Base-by-base conservation (phyloP, 352 stramenopile genomes). In the Phytophthora hibernalis region DNA sequence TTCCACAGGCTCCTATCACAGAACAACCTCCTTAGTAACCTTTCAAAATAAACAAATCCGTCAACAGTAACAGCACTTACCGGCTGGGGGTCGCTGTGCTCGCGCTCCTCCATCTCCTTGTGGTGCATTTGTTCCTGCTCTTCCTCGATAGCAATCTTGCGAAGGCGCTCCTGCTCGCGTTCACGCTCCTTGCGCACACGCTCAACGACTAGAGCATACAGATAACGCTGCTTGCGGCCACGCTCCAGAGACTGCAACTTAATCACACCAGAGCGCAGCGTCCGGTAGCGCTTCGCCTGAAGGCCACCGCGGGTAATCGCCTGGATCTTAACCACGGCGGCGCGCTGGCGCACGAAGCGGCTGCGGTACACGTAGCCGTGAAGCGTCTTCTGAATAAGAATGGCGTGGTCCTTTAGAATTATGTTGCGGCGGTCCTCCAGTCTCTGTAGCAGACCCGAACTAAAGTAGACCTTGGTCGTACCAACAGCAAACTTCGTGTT, bases 361-460 rank as follows among this genome's bases (percentile, higher is more conserved):
- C 81, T 82, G 65, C 85, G 82, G 37, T 85, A 55, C 15, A 87
- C 69, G 57, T 82, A 82, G 0, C 77, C 82, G 40, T 81, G 85
- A 53, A 94, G 81, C 15, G 74, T 89, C 70, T 91, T 91, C 60
- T 94, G 85, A 48, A 94, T 83, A 20, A 86, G 58, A 45, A 92
- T 80, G n/a, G 85, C 85, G 50, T 92, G 77, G 37, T 89, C 72
- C 58, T 88, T 90, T 3, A 94, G 64, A 43, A 94, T 88, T 42
- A 79, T 69, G 60, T 92, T 91, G 18, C 85, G 83, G 16, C 82
- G 82, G 61, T 94, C 88, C 72, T 98, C 96, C 13, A 98, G 80
- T 64, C 85, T 77, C 78, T 98, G 93, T 37, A 98, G 68, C 54
- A 97, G 68, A 54, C 94, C 94, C 6, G 92, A 91, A 56, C 88